phyloP scores from a whole-genome alignment of 2,329 filamentous ascomycete species.

The Podosphaera fusca region DNA sequence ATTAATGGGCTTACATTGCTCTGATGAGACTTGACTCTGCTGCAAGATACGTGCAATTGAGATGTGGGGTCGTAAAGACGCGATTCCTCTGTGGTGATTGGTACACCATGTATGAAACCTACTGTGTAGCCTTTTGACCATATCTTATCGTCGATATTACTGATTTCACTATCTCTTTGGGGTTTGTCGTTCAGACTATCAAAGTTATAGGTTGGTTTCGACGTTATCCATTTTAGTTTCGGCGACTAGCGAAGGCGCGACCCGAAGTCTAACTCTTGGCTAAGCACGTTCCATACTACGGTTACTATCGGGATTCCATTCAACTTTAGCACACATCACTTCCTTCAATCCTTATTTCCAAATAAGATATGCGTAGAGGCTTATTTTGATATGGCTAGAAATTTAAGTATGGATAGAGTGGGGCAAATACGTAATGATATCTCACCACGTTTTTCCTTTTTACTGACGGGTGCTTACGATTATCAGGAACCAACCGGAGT shows the following conservation, averaged over 20 bases:
- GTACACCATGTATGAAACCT: not conserved
- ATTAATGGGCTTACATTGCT: slow-evolving; percentile 6
- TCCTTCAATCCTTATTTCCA: not conserved
- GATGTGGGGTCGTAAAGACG: slow-evolving; percentile 9
- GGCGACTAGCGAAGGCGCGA: not conserved
- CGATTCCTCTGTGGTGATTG: slow-evolving; percentile 1
- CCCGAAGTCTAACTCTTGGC: not conserved
- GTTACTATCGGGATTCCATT: too few species aligned
- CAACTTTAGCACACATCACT: too few species aligned
- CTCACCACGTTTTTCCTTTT: not conserved
- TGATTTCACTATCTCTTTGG: not conserved
- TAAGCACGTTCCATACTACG: not conserved
- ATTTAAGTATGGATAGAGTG: not conserved
- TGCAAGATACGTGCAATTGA: slow-evolving; percentile 32
- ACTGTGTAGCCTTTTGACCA: not conserved
- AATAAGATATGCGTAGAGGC: not conserved
- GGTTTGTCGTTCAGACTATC: not conserved
- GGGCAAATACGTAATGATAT: not conserved
- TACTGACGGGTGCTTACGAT: not conserved
- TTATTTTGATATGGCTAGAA: not conserved
- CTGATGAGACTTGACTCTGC: slow-evolving; percentile 23
- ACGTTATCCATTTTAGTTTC: not conserved
- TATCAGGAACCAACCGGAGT: not conserved
- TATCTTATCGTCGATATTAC: not conserved
- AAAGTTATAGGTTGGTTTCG: not conserved